Evolutionary conservation across 164 flowering plant genomes (phyloP), one percentile per base, ranked within the genome.

Genomic region (Protea cynaroides): DNA sequence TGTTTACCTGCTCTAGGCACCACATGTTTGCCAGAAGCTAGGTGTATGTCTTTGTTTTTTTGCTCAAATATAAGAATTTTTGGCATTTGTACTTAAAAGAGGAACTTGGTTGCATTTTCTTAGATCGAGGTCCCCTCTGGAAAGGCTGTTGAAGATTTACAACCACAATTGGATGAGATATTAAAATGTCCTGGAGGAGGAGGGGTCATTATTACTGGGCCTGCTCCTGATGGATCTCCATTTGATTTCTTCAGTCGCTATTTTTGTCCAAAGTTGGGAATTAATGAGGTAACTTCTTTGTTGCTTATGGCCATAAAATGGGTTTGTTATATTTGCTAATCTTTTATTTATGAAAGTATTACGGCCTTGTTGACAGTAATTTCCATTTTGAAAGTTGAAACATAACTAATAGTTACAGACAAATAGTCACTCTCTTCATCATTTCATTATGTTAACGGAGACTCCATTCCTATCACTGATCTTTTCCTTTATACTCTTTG

Each of bases 201-300:
- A 46, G 80, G 80, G 18, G 62, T 79, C 19, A 66, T 74, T 40
- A 43, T 74, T 24, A 76, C 80, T 14, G 80, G 76, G 24, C 17
- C 55, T 43, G 80, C 79, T 56, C 75, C 80, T 2, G 63, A 58
- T 18, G 78, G 61, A 23, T 72, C 78, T 37, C 78, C 71, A 23
- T 76, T 72, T 63, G 79, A 76, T 68, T 74, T 79, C 62, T 72
- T 54, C 62, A 72, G 69, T 52, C 80, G 83, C 22, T 74, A 70
- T 66, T 79, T 79, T 56, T 70, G 77, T 62, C 83, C 83, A 24
- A 76, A 76, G 36, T 14, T 59, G 13, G 80, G 80, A 8, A 17
- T 79, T 15, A 57, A 67, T 54, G 82, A 79, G 82, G 82, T 79
- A 74, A 63, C 7, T 25, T 24, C 3, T 25, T 34, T 57, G 15